These are phyloP conservation scores for Prosopis cineraria DNA, from an alignment of 306 rosid species.

Conservation along the genomic window DNA sequence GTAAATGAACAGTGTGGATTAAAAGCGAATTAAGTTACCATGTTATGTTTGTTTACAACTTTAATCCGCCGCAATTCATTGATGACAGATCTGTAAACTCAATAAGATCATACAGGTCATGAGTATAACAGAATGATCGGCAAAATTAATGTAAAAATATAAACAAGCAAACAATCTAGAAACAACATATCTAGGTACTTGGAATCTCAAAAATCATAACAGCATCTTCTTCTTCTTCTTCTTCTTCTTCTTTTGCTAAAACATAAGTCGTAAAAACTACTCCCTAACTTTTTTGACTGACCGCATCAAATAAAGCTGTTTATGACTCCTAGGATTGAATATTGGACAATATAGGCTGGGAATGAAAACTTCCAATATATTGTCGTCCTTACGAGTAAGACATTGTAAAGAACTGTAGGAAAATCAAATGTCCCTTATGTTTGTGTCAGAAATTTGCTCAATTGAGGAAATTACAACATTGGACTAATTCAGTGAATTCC, in stretches of 20 bases:
- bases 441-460: not conserved
- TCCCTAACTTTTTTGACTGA: not conserved
- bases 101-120: not conserved
- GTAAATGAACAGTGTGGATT: not conserved
- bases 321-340: not conserved
- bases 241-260: not conserved
- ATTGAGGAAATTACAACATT: not conserved
- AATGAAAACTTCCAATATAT: not conserved
- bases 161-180: not conserved
- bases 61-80: constrained; percentile 45
- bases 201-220: not conserved
- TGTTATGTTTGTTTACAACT: constrained; percentile 40
- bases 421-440: not conserved
- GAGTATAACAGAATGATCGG: constrained; percentile 6
- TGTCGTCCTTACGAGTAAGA: not conserved
- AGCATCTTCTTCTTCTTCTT: no score
- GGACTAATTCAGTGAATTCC: not conserved
- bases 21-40: constrained; percentile 33
- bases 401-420: not conserved
- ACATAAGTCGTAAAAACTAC: not conserved
- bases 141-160: not conserved
- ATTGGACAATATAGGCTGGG: not conserved
- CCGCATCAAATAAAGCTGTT: not conserved
- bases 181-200: not conserved
- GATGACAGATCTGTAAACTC: constrained; percentile 45